phyloP scores from a whole-genome alignment of 2,329 filamentous ascomycete genomes.

The Colletotrichum navitas region DNA sequence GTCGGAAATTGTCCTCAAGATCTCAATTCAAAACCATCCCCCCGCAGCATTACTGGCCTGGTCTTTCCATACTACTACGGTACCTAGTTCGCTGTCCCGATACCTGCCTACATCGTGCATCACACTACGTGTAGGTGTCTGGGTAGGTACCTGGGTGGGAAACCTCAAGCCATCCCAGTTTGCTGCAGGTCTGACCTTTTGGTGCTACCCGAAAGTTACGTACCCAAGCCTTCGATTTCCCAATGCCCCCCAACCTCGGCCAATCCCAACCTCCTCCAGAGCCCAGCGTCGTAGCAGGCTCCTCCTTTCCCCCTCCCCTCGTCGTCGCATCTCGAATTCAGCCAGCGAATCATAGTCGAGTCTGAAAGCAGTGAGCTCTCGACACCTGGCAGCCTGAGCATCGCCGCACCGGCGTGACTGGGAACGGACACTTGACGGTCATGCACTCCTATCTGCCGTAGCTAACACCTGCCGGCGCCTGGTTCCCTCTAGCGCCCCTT shows the following conservation, averaged over 20 bases:
- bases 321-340: constrained; percentile 33
- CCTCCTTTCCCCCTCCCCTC: constrained; percentile 21
- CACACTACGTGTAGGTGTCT: too few species aligned
- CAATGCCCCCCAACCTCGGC: constrained; percentile 20
- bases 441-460: constrained; percentile 15
- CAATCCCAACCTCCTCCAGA: constrained; percentile 38
- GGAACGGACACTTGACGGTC: constrained; percentile 30
- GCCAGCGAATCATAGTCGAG: constrained; percentile 31
- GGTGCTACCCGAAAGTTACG: constrained; percentile 23
- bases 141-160: neutral
- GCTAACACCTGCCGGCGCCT: constrained; percentile 22
- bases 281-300: constrained; percentile 37
- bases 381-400: neutral
- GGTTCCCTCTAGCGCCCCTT: constrained; percentile 8
- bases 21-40: constrained; percentile 25
- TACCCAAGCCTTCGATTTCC: constrained; percentile 24
- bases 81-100: neutral
- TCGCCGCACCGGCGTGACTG: constrained; percentile 8
- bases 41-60: constrained; percentile 7
- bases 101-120: too few species aligned
- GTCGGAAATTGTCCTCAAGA: constrained; percentile 16
- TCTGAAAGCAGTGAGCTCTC: constrained; percentile 32
- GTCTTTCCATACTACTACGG: neutral
- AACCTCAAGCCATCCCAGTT: constrained; percentile 2
- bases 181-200: neutral